A percentile compares a stretch with the other conserved stretches of the same genome.
phyloP scores from a whole-genome alignment of 106 monocot species.

The Xerophyta viscosa region DNA sequence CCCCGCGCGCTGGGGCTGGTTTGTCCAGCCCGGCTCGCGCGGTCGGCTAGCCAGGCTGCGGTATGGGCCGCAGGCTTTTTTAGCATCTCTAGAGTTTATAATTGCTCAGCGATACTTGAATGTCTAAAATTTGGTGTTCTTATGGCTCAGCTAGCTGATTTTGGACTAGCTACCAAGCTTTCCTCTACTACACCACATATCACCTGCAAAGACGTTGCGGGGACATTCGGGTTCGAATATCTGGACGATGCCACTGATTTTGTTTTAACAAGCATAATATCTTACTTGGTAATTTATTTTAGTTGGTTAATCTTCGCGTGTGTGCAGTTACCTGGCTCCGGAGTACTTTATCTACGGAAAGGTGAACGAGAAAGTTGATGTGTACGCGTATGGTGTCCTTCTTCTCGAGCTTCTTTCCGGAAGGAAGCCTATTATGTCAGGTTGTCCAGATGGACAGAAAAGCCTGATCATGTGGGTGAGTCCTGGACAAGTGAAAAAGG shows the following conservation, averaged over 20 bases:
- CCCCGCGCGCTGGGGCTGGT: too few species aligned
- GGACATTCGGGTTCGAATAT: constrained; percentile 7
- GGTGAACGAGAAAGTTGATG: constrained; percentile 8
- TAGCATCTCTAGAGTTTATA: too few species aligned
- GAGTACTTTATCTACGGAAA: constrained; percentile 8
- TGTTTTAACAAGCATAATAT: too few species aligned
- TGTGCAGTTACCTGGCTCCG: constrained; percentile 3
- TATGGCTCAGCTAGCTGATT: constrained; percentile 26
- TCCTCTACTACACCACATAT: background rate
- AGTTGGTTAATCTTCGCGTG: too few species aligned
- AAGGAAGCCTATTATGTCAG: background rate
- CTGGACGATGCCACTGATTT: too few species aligned
- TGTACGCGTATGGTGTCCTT: constrained; percentile 5
- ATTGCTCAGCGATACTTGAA: background rate
- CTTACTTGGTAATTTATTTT: too few species aligned
- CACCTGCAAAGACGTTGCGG: background rate
- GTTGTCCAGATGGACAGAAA: constrained; percentile 2
- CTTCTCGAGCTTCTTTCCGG: constrained; percentile 11
- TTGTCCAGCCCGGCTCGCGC: too few species aligned
- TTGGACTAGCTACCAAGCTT: constrained; percentile 21
- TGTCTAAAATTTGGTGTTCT: background rate
- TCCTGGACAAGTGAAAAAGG: too few species aligned
- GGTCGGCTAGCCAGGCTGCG: too few species aligned
- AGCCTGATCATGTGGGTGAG: constrained; percentile 6
- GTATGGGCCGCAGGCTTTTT: too few species aligned